Evolutionary conservation across 208 protist species (phyloP).

Genomic region (Trypanosoma avium): DNA sequence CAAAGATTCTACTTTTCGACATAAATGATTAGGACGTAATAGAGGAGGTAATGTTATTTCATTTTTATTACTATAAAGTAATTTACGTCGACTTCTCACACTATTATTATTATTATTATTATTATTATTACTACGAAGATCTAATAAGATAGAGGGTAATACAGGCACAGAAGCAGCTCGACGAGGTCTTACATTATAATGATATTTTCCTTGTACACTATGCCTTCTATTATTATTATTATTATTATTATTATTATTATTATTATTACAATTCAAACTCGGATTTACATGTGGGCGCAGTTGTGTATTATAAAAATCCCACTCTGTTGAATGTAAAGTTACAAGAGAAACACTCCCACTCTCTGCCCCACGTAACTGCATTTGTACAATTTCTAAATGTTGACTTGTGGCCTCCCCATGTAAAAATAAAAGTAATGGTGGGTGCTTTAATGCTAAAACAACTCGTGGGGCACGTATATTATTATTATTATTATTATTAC

Average conservation of each 20-base stretch:
- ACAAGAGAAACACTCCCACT: slow-evolving; percentile 38
- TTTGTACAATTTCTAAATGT: slow-evolving; percentile 6
- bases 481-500: background rate
- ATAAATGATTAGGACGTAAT: slow-evolving; percentile 23
- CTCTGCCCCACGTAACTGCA: slow-evolving; percentile 13
- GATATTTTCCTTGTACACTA: no score
- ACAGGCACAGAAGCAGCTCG: slow-evolving; percentile 52
- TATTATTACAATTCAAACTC: no score
- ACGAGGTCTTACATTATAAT: slow-evolving; percentile 1
- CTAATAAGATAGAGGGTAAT: slow-evolving; percentile 15
- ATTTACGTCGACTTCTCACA: no score
- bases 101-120: background rate
- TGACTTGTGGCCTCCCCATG: background rate
- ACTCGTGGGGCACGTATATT: background rate
- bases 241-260: no score
- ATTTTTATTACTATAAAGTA: slow-evolving; percentile 10
- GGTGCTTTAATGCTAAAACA: slow-evolving; percentile 58
- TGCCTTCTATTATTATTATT: no score
- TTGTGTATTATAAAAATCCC: slow-evolving; percentile 59
- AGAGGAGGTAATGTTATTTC: background rate
- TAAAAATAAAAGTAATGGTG: slow-evolving; percentile 43
- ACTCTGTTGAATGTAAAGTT: slow-evolving; percentile 43
- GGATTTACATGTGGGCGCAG: slow-evolving; percentile 10
- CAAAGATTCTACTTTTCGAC: slow-evolving; percentile 50
- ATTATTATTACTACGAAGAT: background rate